Evolutionary conservation across 169 alveolate genomes (phyloP), one percentile per base, ranked within the genome.

Genomic region (Blepharisma undulans): DNA sequence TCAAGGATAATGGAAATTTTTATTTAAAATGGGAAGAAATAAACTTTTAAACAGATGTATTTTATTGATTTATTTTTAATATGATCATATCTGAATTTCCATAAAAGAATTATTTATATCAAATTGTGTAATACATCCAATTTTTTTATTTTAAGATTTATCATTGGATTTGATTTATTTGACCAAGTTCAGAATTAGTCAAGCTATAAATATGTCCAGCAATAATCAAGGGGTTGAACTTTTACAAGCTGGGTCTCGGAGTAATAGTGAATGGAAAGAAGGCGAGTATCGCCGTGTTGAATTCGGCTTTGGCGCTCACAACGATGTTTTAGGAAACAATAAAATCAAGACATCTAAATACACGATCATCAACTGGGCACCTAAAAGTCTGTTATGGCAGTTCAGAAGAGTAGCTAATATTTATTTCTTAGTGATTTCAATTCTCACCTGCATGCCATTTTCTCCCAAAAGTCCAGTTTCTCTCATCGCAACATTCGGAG

Each of bases 391-490:
- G 71, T 72, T 96, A 77, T 90, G 91, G 92, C 94, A 96, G 90
- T 95, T 96, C 81, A 94, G 91, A 33, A 90, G 97, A 84, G 97
- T 94, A 3, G 98, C 98, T 18, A 96, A 96, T 48, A 93, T 95
- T 27, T 96, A 96, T 88, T 96, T 96, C 93, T 79, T 95, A 77
- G 90, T 95, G 32, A 94, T 96, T 33, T 93, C 98, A 71, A 82
- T 96, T 19, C 93, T 96, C 72, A 95, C 97, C 4, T 92, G 92
- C 79, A 61, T 95, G 79, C 81, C 96, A 27, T 96, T 96, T 84
- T 95, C 97, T 25, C 98, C 98, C 27, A 96, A 95, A 60, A 91
- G 88, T 61, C 98, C 98, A 16, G 93, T 92, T 4, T 92, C 97
- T 59, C 93, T 94, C 95, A 90, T 92, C 19, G 97, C 94, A 19